Base-by-base conservation (phyloP, 352 stramenopile species). In the Pythium aquatile region DNA sequence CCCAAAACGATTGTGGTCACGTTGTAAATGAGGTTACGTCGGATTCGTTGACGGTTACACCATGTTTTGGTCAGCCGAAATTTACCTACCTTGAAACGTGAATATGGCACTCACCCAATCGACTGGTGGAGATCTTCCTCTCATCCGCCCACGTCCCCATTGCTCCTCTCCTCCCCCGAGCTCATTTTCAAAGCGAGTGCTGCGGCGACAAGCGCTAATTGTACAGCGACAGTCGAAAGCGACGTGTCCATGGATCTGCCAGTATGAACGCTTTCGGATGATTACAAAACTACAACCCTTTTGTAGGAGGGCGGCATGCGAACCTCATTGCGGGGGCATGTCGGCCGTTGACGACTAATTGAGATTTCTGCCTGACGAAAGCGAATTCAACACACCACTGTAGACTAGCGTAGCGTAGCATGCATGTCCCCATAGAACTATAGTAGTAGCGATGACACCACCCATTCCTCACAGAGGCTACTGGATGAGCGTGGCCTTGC, bases 281-380 rank as follows among this genome's bases (percentile, higher is more conserved):
- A 77, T 75, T 72, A 75, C 44, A 74, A 75, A 69, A 11, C 56
- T 72, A 65, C 61, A 70, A 75, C 67, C 67, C 71, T 77, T 77
- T 77, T 77, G 70, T 65, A 72, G 57, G 67, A 75, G 71, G 30
- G 29, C 49, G 49, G 48, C 54, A 28, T 44, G 51, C 42, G 48
- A 44, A 58, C 47, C 40, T 48, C 40, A 48, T 48, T 48, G 40
- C 40, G 40, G 40, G 40, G 40, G 40, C 40, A 46, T 39, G 55
- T 42, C 39, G 55, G 55, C 42, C 67, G 54, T 30, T 70, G 67
- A 71, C 61, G 67, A 73, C 56, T 37, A 56, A 60, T 70, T 77
- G 70, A 77, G 70, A 77, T 77, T 77, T 77, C 70, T 77, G 70
- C 67, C 70, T 77, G 70, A 77, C 70, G 70, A 77, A 77, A 77